phyloP scores from a whole-genome alignment of 2,329 filamentous ascomycete species.

The Rutstroemia sydowiana region DNA sequence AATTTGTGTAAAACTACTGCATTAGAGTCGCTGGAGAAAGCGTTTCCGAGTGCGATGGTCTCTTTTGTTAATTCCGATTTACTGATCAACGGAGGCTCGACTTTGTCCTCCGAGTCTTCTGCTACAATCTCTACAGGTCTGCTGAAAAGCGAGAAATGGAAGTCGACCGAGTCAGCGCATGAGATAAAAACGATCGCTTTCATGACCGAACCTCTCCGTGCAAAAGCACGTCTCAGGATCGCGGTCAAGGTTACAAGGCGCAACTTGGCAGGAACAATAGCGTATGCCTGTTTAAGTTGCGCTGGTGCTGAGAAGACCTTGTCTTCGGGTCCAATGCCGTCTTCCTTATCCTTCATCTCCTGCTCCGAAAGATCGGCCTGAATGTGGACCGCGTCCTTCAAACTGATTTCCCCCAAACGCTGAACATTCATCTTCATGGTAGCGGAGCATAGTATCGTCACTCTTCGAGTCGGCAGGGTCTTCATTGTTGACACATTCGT shows the following conservation, averaged over 20 bases:
- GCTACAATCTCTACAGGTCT: slow-evolving; percentile 19
- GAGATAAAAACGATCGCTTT: slow-evolving; percentile 96
- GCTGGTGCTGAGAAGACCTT: slow-evolving; percentile 72
- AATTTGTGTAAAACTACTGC: slow-evolving; percentile 76
- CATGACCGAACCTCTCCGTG: slow-evolving; percentile 84
- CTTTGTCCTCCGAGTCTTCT: slow-evolving; percentile 33
- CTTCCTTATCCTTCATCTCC: slow-evolving; percentile 44
- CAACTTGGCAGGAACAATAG: slow-evolving; percentile 81
- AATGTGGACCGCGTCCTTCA: slow-evolving; percentile 87
- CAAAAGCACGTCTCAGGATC: slow-evolving; percentile 79
- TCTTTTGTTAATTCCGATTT: slow-evolving; percentile 38
- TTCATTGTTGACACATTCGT: slow-evolving; percentile 49
- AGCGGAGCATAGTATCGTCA: slow-evolving; percentile 88
- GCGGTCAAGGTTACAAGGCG: slow-evolving; percentile 82
- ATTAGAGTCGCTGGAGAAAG: slow-evolving; percentile 70
- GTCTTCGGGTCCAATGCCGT: slow-evolving; percentile 37
- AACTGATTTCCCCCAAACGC: slow-evolving; percentile 84
- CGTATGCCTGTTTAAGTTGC: slow-evolving; percentile 88
- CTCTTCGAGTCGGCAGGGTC: slow-evolving; percentile 65
- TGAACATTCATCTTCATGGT: slow-evolving; percentile 98
- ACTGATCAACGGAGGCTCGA: slow-evolving; percentile 25
- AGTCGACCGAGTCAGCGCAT: slow-evolving; percentile 94
- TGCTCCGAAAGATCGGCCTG: slow-evolving; percentile 51
- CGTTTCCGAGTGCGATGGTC: slow-evolving; percentile 62
- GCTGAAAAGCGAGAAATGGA: slow-evolving; percentile 80